Evolutionary conservation across 192 early-diverging fungal species (phyloP).

Genomic region (Geranomyces variabilis): DNA sequence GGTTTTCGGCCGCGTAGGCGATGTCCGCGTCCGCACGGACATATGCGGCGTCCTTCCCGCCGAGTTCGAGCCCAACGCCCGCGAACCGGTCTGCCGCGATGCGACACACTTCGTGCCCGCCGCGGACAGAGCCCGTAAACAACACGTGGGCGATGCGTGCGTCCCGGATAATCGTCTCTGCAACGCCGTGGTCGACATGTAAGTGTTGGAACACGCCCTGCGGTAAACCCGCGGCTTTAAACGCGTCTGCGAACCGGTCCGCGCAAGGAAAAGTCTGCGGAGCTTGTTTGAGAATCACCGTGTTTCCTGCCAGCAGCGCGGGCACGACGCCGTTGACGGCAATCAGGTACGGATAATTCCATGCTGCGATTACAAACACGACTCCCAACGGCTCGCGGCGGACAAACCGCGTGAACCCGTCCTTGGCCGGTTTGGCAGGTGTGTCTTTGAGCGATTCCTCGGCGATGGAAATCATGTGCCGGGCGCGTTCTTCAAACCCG

Average conservation of each 20-base stretch:
- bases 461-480: constrained; percentile 71
- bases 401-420: constrained; percentile 64
- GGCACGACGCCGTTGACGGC: constrained; percentile 79
- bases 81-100: constrained; percentile 46
- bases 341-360: constrained; percentile 86
- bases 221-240: constrained; percentile 71
- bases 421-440: constrained; percentile 47
- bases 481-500: constrained; percentile 69
- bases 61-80: constrained; percentile 75
- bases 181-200: constrained; percentile 41
- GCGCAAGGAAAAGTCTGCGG: constrained; percentile 80
- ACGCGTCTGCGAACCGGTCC: constrained; percentile 67
- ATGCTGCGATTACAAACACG: constrained; percentile 68
- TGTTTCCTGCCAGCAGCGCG: constrained; percentile 76
- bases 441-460: constrained; percentile 64
- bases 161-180: constrained; percentile 59
- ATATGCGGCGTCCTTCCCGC: constrained; percentile 86
- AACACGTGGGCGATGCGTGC: constrained; percentile 67
- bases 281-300: constrained; percentile 77
- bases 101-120: constrained; percentile 65
- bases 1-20: constrained; percentile 70
- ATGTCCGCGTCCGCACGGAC: constrained; percentile 74
- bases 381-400: constrained; percentile 73
- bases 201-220: constrained; percentile 64
- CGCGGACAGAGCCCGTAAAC: constrained; percentile 79